Evolutionary conservation across 129 eudicot genomes (phyloP).

Genomic region (Helichrysum umbraculigerum): DNA sequence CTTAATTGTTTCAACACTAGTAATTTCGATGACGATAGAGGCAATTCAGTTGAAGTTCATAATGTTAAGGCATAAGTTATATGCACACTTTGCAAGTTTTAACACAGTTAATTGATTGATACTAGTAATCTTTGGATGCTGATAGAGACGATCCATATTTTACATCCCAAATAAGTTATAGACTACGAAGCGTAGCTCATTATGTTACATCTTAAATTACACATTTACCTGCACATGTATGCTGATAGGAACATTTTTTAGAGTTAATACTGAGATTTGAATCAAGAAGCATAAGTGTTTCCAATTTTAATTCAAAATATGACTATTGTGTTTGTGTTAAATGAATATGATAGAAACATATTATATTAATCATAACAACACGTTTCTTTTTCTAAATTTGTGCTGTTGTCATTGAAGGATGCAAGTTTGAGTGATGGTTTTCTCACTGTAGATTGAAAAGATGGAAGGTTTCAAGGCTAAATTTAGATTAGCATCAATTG

Average conservation of each 20-base stretch:
- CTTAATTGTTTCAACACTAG: too few species aligned
- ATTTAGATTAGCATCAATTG: conserved; percentile 42
- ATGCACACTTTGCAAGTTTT: too few species aligned
- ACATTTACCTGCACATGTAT: background rate
- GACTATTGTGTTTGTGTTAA: too few species aligned
- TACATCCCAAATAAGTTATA: background rate
- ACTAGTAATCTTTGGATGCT: background rate
- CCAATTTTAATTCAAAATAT: too few species aligned
- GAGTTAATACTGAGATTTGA: too few species aligned
- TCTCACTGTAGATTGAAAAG: conserved; percentile 12
- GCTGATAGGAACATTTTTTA: too few species aligned
- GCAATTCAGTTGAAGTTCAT: background rate
- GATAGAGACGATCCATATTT: background rate
- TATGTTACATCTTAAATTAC: background rate
- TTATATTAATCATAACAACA: conserved; percentile 22
- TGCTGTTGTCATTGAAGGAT: conserved; percentile 38
- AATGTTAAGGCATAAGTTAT: too few species aligned
- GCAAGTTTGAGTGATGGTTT: conserved; percentile 30
- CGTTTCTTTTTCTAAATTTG: background rate
- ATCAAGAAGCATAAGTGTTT: too few species aligned
- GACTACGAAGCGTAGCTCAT: background rate
- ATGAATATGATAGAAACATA: background rate
- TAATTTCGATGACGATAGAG: background rate
- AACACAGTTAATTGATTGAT: too few species aligned
- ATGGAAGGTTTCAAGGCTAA: conserved; percentile 54